Conservation (phyloP, 23 red algal species). For the Gracilariopsis chorda region DNA sequence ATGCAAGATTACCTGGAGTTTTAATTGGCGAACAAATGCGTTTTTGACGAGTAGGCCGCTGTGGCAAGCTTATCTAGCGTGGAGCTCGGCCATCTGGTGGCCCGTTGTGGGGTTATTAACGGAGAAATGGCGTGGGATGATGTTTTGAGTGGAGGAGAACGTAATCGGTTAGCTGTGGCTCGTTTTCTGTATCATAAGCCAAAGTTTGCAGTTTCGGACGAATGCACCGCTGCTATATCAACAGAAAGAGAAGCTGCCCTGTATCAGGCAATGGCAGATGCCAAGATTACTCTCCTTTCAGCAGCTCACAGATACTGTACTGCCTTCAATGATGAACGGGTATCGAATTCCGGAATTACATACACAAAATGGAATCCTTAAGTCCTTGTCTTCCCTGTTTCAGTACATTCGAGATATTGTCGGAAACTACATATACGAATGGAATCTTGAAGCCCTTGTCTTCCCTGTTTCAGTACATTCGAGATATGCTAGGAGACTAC, state of each 20-base stretch:
- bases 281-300: constrained; percentile 62
- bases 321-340: constrained; percentile 92
- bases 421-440: constrained; percentile 89
- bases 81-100: constrained; percentile 64
- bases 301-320: constrained; percentile 85
- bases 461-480: constrained; percentile 87
- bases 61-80: constrained; percentile 56
- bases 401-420: constrained; percentile 76
- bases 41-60: constrained; percentile 59
- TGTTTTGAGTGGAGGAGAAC: constrained; percentile 84
- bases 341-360: constrained; percentile 92
- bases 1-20: constrained; percentile 68
- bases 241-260: constrained; percentile 78
- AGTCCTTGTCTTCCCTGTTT: constrained; percentile 89
- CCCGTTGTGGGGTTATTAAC: constrained; percentile 66
- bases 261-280: constrained; percentile 71
- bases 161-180: constrained; percentile 88
- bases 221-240: constrained; percentile 85
- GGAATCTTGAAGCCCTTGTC: constrained; percentile 76
- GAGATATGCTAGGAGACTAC: constrained; percentile 52
- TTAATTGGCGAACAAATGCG: constrained; percentile 29
- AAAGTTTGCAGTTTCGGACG: constrained; percentile 83
- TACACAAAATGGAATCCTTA: constrained; percentile 97
- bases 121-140: constrained; percentile 79
- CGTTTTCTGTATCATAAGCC: constrained; percentile 84